Evolutionary conservation across 768 basidiomycete species (phyloP), one percentile per base, ranked within the genome.

Genomic region (Wakefieldia striispora): DNA sequence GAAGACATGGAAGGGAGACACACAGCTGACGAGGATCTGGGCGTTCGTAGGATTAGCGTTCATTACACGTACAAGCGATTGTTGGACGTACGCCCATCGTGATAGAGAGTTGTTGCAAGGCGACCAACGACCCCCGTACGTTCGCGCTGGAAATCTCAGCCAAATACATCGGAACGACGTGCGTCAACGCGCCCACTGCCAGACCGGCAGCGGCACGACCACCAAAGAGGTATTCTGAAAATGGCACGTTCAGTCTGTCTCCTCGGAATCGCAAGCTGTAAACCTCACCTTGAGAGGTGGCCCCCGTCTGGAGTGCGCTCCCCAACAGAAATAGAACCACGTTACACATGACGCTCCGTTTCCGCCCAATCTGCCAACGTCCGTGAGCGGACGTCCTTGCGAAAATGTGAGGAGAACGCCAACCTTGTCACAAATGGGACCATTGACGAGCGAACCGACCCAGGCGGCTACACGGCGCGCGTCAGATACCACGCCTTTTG

Each of bases 101-200:
- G 8, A 72, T 71, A 19, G 66, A 51, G 5, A 72, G 57, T 43
- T 72, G 70, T 31, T 71, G 68, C 19, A 72, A 54, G 16, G 71
- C 57, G 33, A 72, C 68, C 29, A 72, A 44, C 4, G 70, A 68
- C 37, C 71, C 71, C 40, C 71, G 68, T 23, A 71, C 50, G 17
- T 71, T 71, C 10, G 67, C 61, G n/a, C 66, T 71, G 2, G 70
- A 71, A 24, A 72, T 72, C 55, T 72, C 70, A 37, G 70, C 71
- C 50, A 71, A 45, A 41, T 72, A 72, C 58, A 71, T 71, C 16
- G 59, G 61, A 20, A 69, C 45, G 33, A 61, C 57, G 16, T 59
- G 58, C 12, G 61, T 62, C 47, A 62, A 34, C 26, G 55, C 55
- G 33, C 63, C 59, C 2, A 59, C 51, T 9, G 56, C 43, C 14